These are phyloP conservation scores for Globisporangium middletonii DNA, from an alignment of 352 stramenopile species.

Conservation along the genomic window DNA sequence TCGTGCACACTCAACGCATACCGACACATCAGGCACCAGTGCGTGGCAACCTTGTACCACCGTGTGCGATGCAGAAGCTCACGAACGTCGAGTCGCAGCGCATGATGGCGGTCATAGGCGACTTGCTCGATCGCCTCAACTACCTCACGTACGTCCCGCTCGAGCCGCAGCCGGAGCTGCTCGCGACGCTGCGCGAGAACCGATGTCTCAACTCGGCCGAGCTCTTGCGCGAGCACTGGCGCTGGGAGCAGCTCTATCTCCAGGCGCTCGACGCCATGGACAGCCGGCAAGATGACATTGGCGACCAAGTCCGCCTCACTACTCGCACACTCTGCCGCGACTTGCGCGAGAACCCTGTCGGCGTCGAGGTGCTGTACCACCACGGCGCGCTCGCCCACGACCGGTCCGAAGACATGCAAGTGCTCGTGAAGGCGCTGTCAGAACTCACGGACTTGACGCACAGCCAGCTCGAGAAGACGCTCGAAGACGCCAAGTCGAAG, in stretches of 20 bases:
- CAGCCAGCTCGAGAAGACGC: constrained; percentile 69
- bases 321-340: constrained; percentile 52
- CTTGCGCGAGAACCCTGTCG: constrained; percentile 64
- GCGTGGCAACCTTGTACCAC: too few species aligned
- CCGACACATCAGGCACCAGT: too few species aligned
- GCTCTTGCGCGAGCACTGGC: constrained; percentile 68
- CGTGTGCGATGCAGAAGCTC: constrained; percentile 69
- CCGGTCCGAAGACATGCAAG: constrained; percentile 59
- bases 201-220: constrained; percentile 52
- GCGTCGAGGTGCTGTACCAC: constrained; percentile 72
- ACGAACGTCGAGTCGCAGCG: constrained; percentile 86
- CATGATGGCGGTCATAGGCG: constrained; percentile 84
- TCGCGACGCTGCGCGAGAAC: constrained; percentile 53
- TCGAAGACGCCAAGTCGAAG: constrained; percentile 83
- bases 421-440: constrained; percentile 68
- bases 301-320: constrained; percentile 66
- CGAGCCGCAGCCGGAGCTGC: constrained; percentile 44
- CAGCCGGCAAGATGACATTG: constrained; percentile 59
- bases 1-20: too few species aligned
- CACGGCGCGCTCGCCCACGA: constrained; percentile 46
- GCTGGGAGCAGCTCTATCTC: constrained; percentile 67
- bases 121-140: constrained; percentile 79
- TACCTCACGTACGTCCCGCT: constrained; percentile 82
- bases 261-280: constrained; percentile 57
- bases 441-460: constrained; percentile 82